These are phyloP conservation scores for Arthrobotrys conoides DNA, from an alignment of 2,329 filamentous ascomycete genomes.

Conservation along the genomic window DNA sequence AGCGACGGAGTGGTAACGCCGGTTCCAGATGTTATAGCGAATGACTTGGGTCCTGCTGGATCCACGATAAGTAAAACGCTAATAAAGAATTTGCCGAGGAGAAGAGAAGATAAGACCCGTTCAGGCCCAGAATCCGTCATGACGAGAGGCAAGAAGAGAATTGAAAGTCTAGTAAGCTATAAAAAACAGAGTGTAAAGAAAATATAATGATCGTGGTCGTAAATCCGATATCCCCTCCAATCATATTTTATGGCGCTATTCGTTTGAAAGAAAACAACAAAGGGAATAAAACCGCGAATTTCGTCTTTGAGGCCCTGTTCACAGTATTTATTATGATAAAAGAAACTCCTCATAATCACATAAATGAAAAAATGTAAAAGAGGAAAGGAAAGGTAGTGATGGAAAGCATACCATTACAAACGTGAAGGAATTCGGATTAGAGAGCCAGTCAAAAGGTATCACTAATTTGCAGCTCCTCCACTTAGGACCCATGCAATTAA, in stretches of 20 bases:
- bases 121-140: slow-evolving; percentile 28
- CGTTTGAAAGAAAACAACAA: slow-evolving; percentile 33
- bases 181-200: slow-evolving; percentile 22
- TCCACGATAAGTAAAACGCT: too few species aligned
- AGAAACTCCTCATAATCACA: slow-evolving; percentile 54
- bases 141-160: slow-evolving; percentile 17
- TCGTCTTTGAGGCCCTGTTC: slow-evolving; percentile 46
- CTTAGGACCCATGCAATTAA: slow-evolving; percentile 38
- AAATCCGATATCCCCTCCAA: slow-evolving; percentile 23
- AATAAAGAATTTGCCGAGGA: too few species aligned
- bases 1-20: too few species aligned
- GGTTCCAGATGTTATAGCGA: too few species aligned
- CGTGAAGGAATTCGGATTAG: slow-evolving; percentile 16
- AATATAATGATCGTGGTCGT: slow-evolving; percentile 54
- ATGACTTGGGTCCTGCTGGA: too few species aligned
- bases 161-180: slow-evolving; percentile 49
- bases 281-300: slow-evolving; percentile 30
- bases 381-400: too few species aligned
- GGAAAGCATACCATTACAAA: background rate
- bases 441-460: slow-evolving; percentile 28
- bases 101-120: too few species aligned
- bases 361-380: slow-evolving; percentile 47
- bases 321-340: slow-evolving; percentile 54
- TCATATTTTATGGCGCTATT: slow-evolving; percentile 33
- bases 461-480: slow-evolving; percentile 49